Base-by-base conservation (phyloP, 148 eudicot species). In the Persicaria tinctoria region DNA sequence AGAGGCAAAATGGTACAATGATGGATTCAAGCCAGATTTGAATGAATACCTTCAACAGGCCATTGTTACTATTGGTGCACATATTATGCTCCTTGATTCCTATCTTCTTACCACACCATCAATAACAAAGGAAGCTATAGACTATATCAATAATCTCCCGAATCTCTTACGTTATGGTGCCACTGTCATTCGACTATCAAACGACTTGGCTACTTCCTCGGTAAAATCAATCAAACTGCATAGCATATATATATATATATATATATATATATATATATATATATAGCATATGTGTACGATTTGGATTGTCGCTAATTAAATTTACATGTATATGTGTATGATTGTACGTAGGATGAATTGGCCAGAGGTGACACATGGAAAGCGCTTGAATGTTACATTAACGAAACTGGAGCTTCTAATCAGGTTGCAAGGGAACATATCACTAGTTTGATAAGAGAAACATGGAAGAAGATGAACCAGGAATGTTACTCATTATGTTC, bases 111-210 rank as follows among this genome's bases (percentile, higher is more conserved):
- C 68, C 0, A 62, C 68, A 11, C 13, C 68, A 27, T 62, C 16
- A 2, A 18, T 62, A 17, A 9, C 68, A 20, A 20, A 23, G 68
- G 45, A 62, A 62, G 68, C 68, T 62, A 59, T 20, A 20, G 12
- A 59, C 64, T 59, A 59, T 59, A 59, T 59, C 64, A 20, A 59
- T 18, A 20, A 59, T 59, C 64, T 59, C 5, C 64, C 64, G 5
- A 59, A 20, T 3, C 64, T 59, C 32, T 17, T 59, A 59, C 9
- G 64, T 59, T 59, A 32, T 59, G 64, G 32, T 7, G 38, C 7
- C 8, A 59, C 64, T 8, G 6, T 59, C 64, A 8, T 59, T 59
- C 41, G 64, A 59, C 41, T 59, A 59, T 18, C 32, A 1, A 59
- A 59, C 41, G 64, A 59, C 38, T 59, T 20, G 64, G 38, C 32